A percentile compares a stretch with the other conserved stretches of the same genome.
phyloP scores from a whole-genome alignment of 2,329 filamentous ascomycete genomes.

The Fusarium nelsonii region DNA sequence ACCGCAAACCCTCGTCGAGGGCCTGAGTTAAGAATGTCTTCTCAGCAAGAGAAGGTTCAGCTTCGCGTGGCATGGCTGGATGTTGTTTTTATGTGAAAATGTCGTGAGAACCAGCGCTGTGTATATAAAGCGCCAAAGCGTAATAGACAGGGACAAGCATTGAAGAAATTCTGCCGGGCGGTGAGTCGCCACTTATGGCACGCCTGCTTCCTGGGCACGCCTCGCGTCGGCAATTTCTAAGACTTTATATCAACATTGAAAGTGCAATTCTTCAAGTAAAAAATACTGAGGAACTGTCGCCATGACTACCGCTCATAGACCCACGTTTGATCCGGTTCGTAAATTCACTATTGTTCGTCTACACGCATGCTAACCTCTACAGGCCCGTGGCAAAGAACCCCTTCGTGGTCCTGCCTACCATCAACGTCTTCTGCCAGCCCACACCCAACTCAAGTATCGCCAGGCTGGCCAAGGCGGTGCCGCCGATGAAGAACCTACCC shows the following conservation, averaged over 20 bases:
- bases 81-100: slow-evolving; percentile 25
- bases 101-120: slow-evolving; percentile 15
- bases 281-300: slow-evolving; percentile 21
- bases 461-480: slow-evolving; percentile 88
- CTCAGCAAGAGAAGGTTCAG: slow-evolving; percentile 89
- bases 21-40: slow-evolving; percentile 87
- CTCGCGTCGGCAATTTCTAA: slow-evolving; percentile 6
- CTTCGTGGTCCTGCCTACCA: slow-evolving; percentile 94
- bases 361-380: slow-evolving; percentile 45
- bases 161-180: slow-evolving; percentile 64
- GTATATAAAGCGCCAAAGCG: slow-evolving; percentile 10
- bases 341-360: not conserved
- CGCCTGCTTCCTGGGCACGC: slow-evolving; percentile 18
- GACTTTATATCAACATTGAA: slow-evolving; percentile 10
- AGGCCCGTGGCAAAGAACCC: slow-evolving; percentile 95
- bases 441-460: slow-evolving; percentile 92
- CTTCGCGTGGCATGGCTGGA: slow-evolving; percentile 86
- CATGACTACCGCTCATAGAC: slow-evolving; percentile 81
- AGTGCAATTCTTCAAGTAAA: not conserved
- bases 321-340: slow-evolving; percentile 92
- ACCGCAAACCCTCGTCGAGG: slow-evolving; percentile 80
- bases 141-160: slow-evolving; percentile 33
- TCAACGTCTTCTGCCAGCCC: slow-evolving; percentile 91
- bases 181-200: slow-evolving; percentile 49
- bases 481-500: slow-evolving; percentile 73